Conservation (phyloP, 2,329 filamentous ascomycete genomes). For the Cladophialophora exuberans region DNA sequence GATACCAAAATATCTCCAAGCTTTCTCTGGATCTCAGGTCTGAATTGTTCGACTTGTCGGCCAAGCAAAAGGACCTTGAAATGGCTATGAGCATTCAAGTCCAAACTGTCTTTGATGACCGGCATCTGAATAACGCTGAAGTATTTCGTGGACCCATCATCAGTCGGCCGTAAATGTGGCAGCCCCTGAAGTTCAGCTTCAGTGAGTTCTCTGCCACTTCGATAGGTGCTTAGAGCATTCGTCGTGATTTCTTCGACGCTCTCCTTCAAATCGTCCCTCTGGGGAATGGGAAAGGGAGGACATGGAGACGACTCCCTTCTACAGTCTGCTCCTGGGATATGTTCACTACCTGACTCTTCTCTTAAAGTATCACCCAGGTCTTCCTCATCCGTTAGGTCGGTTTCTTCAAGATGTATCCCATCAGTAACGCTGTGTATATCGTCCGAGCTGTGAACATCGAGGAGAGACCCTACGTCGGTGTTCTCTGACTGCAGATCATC, state of each 20-base stretch:
- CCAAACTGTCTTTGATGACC: slow-evolving; percentile 32
- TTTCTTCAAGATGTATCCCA: slow-evolving; percentile 43
- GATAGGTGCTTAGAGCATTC: neutral
- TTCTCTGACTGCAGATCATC: slow-evolving; percentile 49
- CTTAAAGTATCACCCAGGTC: slow-evolving; percentile 23
- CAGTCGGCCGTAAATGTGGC: neutral
- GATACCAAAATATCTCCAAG: slow-evolving; percentile 52
- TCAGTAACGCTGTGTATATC: slow-evolving; percentile 50
- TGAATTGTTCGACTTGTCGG: slow-evolving; percentile 24
- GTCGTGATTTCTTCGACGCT: neutral
- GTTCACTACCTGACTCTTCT: slow-evolving; percentile 1
- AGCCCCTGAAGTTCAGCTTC: slow-evolving; percentile 29
- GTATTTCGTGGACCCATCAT: neutral
- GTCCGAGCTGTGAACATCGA: slow-evolving; percentile 46
- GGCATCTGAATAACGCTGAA: slow-evolving; percentile 33
- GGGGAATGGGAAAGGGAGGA: neutral
- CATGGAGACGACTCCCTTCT: neutral
- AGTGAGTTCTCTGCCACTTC: slow-evolving; percentile 20
- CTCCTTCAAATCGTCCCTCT: neutral
- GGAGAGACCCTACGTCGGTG: slow-evolving; percentile 48
- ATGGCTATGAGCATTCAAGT: slow-evolving; percentile 18
- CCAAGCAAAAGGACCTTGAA: slow-evolving; percentile 28
- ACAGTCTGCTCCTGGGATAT: neutral
- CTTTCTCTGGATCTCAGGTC: slow-evolving; percentile 41
- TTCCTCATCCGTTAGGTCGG: slow-evolving; percentile 34